Conservation (phyloP, 2,329 filamentous ascomycete species). For the Zymoseptoria pseudotritici region DNA sequence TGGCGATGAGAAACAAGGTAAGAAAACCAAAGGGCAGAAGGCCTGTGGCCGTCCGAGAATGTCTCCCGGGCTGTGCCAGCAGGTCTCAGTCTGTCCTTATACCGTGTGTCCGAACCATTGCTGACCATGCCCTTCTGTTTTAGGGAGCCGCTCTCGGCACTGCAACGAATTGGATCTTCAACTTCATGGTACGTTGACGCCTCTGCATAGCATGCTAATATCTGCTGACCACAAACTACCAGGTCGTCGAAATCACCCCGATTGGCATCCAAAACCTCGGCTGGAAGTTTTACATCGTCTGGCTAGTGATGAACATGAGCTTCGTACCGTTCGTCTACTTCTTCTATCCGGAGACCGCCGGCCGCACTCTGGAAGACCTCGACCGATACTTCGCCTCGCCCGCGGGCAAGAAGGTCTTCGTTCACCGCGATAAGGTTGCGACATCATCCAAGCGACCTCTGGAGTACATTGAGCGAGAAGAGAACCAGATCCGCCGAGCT, state of each 20-base stretch:
- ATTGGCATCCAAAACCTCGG: slow-evolving; percentile 32
- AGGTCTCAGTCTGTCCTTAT: no score
- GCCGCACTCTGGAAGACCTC: slow-evolving; percentile 28
- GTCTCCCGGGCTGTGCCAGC: no score
- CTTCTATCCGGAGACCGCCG: slow-evolving; percentile 29
- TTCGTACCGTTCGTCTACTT: slow-evolving; percentile 44
- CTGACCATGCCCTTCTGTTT: no score
- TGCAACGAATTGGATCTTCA: slow-evolving; percentile 46
- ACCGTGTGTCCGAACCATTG: no score
- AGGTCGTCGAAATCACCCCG: slow-evolving; percentile 38
- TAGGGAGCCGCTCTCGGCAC: slow-evolving; percentile 43
- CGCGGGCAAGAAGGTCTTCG: slow-evolving; percentile 31
- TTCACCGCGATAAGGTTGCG: slow-evolving; percentile 43
- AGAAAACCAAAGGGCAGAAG: no score
- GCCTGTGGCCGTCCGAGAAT: no score
- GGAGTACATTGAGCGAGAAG: slow-evolving; percentile 44
- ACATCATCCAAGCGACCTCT: slow-evolving; percentile 39
- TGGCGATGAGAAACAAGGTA: slow-evolving; percentile 43
- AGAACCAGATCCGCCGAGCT: slow-evolving; percentile 29
- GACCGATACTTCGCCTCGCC: slow-evolving; percentile 24
- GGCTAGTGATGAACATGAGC: slow-evolving; percentile 43
- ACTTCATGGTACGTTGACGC: slow-evolving; percentile 23
- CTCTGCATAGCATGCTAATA: neutral
- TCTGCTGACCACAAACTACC: neutral
- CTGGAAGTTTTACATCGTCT: slow-evolving; percentile 37